A percentile compares a stretch with the other conserved stretches of the same genome.
Conservation (phyloP, 2,329 filamentous ascomycete genomes). For the Neofusicoccum cordaticola region DNA sequence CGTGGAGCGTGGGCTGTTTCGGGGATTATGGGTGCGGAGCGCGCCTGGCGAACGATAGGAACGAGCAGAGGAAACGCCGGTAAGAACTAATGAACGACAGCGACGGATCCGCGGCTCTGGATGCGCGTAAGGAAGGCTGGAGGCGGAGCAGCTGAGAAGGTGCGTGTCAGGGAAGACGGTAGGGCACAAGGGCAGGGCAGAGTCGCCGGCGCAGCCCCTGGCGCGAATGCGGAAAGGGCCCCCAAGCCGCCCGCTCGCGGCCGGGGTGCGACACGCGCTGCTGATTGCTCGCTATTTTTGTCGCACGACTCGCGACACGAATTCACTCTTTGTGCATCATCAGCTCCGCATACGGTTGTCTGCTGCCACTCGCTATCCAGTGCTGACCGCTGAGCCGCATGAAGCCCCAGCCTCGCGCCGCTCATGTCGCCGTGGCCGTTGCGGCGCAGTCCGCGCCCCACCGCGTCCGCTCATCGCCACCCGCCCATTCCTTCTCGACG, state of each 20-base stretch:
- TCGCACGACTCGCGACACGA: slow-evolving; percentile 11
- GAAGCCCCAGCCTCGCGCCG: too few species aligned
- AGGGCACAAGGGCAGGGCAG: slow-evolving; percentile 10
- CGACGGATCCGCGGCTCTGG: slow-evolving; percentile 14
- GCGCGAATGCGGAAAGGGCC: slow-evolving; percentile 10
- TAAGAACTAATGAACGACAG: slow-evolving; percentile 14
- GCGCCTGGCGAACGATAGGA: slow-evolving; percentile 15
- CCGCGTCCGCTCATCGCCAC: slow-evolving; percentile 77
- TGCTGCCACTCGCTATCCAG: background rate
- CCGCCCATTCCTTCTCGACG: slow-evolving; percentile 76
- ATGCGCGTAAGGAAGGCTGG: slow-evolving; percentile 13
- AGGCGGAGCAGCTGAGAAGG: slow-evolving; percentile 1
- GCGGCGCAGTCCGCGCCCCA: slow-evolving; percentile 57
- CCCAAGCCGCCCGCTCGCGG: slow-evolving; percentile 2
- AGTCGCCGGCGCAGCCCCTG: slow-evolving; percentile 12
- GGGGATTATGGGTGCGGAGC: background rate
- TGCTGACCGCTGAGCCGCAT: background rate
- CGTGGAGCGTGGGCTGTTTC: slow-evolving; percentile 13
- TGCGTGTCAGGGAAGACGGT: slow-evolving; percentile 11
- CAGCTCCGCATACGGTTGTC: background rate
- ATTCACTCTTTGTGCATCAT: slow-evolving; percentile 6
- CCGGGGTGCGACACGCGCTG: background rate
- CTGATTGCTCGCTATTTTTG: slow-evolving; percentile 15
- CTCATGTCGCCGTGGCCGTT: background rate
- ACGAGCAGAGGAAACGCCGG: slow-evolving; percentile 9